Evolutionary conservation across 1,284 basidiomycete species (phyloP).

Genomic region (Wallemia ichthyophaga): DNA sequence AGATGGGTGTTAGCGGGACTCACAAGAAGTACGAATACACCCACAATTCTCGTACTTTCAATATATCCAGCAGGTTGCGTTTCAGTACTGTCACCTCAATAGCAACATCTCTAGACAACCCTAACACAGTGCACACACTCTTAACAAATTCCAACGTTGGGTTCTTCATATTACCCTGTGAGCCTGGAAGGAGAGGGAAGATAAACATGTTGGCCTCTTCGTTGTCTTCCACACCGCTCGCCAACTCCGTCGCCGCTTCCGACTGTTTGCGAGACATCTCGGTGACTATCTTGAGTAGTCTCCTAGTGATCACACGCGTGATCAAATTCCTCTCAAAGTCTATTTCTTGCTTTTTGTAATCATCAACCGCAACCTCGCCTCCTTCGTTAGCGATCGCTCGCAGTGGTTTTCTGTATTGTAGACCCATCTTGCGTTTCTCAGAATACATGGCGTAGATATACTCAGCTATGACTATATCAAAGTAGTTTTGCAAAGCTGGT

Average conservation of each 20-base stretch:
- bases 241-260: conserved; percentile 26
- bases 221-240: conserved; percentile 23
- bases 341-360: conserved; percentile 34
- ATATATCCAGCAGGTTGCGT: conserved; percentile 62
- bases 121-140: conserved; percentile 50
- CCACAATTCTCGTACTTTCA: conserved; percentile 54
- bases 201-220: conserved; percentile 23
- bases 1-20: neutral
- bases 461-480: conserved; percentile 39
- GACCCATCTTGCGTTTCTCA: conserved; percentile 35
- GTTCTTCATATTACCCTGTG: conserved; percentile 40
- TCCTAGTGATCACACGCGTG: conserved; percentile 46
- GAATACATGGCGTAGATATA: conserved; percentile 62
- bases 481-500: conserved; percentile 45
- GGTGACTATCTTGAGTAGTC: conserved; percentile 40
- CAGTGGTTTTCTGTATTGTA: conserved; percentile 31
- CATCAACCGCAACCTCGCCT: conserved; percentile 26
- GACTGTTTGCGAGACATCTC: conserved; percentile 32
- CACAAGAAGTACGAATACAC: neutral
- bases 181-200: conserved; percentile 71
- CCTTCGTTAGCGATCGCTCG: conserved; percentile 34
- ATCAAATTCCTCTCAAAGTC: conserved; percentile 43
- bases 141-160: conserved; percentile 75
- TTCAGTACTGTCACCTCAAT: conserved; percentile 69
- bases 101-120: conserved; percentile 40